Conservation (phyloP, 768 basidiomycete genomes). For the Mycena kentingensis region DNA sequence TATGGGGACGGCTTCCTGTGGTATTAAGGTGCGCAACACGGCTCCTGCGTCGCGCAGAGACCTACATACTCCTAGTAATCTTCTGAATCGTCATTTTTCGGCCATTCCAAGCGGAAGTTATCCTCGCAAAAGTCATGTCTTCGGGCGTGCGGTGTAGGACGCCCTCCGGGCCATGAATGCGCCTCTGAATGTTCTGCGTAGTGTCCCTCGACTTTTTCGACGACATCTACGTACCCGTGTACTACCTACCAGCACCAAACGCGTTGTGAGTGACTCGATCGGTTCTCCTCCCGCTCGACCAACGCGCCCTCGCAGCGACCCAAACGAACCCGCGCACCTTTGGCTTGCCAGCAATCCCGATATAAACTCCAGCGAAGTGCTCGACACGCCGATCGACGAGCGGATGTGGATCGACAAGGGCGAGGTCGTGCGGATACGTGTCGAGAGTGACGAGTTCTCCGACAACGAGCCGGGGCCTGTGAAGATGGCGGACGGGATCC, state of each 20-base stretch:
- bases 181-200: conserved; percentile 38
- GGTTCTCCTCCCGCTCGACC: not conserved
- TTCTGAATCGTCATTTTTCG: conserved; percentile 91
- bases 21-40: conserved; percentile 73
- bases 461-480: conserved; percentile 87
- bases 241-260: conserved; percentile 79
- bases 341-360: conserved; percentile 66
- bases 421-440: conserved; percentile 74
- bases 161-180: not conserved
- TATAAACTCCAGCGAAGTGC: conserved; percentile 57
- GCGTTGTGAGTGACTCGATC: conserved; percentile 59
- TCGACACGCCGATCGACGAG: conserved; percentile 64
- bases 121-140: conserved; percentile 86
- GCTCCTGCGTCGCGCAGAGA: too few species aligned
- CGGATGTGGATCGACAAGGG: conserved; percentile 83
- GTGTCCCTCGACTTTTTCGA: conserved; percentile 92
- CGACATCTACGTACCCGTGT: conserved; percentile 82
- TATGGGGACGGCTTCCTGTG: conserved; percentile 95
- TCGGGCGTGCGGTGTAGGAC: conserved; percentile 76
- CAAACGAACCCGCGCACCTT: conserved; percentile 82
- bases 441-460: conserved; percentile 81
- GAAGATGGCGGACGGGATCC: conserved; percentile 70
- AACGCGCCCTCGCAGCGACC: conserved; percentile 51
- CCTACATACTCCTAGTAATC: conserved; percentile 52
- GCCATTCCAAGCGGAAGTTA: conserved; percentile 87